Evolutionary conservation across 2,329 filamentous ascomycete genomes (phyloP).

Genomic region (Acrodontium crateriforme): DNA sequence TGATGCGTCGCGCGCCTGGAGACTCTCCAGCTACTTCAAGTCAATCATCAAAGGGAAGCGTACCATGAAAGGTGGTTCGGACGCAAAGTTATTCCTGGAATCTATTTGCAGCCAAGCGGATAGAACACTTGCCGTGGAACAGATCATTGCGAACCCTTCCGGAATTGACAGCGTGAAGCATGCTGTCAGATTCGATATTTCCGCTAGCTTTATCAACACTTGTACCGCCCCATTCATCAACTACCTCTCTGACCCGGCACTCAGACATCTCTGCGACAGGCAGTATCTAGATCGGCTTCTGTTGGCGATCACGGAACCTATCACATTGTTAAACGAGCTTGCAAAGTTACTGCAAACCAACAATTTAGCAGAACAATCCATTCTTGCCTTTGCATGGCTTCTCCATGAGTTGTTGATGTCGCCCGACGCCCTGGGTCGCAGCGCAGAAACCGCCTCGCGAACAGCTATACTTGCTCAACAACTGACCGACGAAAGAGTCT

Average conservation of each 20-base stretch:
- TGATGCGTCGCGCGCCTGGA: not conserved
- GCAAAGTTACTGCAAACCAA: constrained; percentile 18
- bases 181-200: constrained; percentile 31
- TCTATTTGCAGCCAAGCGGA: constrained; percentile 32
- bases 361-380: constrained; percentile 13
- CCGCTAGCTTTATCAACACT: constrained; percentile 32
- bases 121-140: constrained; percentile 27
- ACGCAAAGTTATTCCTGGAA: constrained; percentile 36
- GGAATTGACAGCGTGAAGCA: constrained; percentile 26
- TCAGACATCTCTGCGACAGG: constrained; percentile 39
- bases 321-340: constrained; percentile 41
- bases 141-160: constrained; percentile 23
- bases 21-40: not conserved
- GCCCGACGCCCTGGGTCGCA: not conserved
- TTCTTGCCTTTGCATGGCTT: constrained; percentile 25
- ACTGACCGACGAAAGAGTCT: constrained; percentile 7
- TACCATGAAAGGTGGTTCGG: constrained; percentile 22
- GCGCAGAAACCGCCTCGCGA: not conserved
- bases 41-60: constrained; percentile 24
- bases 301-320: constrained; percentile 35
- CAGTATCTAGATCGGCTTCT: constrained; percentile 36
- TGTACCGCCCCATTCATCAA: constrained; percentile 19
- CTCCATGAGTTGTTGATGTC: constrained; percentile 33
- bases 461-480: constrained; percentile 4
- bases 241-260: constrained; percentile 27